Percentiles rank a stretch among this genome's conserved stretches.
These are phyloP conservation scores for Mucor indicus DNA, from an alignment of 371 early-diverging fungal species.

Conservation along the genomic window DNA sequence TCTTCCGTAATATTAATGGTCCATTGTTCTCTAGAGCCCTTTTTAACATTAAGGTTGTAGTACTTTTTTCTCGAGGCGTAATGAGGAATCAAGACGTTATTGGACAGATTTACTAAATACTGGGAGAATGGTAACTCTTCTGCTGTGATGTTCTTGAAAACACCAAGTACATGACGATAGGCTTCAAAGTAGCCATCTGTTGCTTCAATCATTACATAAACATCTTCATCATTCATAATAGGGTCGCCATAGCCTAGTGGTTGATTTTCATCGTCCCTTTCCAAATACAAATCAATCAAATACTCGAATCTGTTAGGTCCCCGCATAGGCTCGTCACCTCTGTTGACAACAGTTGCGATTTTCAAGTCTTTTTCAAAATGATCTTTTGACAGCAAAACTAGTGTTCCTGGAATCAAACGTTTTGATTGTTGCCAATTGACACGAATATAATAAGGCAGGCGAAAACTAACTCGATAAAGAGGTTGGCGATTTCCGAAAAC, in stretches of 20 bases:
- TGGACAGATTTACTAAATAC: slow-evolving; percentile 20
- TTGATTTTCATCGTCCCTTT: slow-evolving; percentile 34
- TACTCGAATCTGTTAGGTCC: slow-evolving; percentile 46
- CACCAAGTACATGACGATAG: slow-evolving; percentile 42
- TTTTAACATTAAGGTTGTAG: slow-evolving; percentile 30
- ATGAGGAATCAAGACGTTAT: slow-evolving; percentile 18
- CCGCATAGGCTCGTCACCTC: slow-evolving; percentile 47
- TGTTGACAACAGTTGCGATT: slow-evolving; percentile 57
- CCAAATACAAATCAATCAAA: slow-evolving; percentile 51
- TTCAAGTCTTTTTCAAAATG: slow-evolving; percentile 51
- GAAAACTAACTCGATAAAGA: slow-evolving; percentile 53
- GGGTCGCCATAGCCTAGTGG: slow-evolving; percentile 49
- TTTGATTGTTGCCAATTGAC: slow-evolving; percentile 56
- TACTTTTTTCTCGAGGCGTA: slow-evolving; percentile 33
- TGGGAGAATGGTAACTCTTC: slow-evolving; percentile 13
- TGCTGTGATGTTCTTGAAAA: slow-evolving; percentile 11
- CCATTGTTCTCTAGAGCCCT: slow-evolving; percentile 7
- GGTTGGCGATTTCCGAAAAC: slow-evolving; percentile 50
- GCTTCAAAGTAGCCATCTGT: slow-evolving; percentile 55
- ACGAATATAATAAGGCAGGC: slow-evolving; percentile 42
- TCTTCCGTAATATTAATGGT: slow-evolving; percentile 25
- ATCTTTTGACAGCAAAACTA: slow-evolving; percentile 54
- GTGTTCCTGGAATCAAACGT: slow-evolving; percentile 54
- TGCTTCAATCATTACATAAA: slow-evolving; percentile 46
- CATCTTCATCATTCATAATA: slow-evolving; percentile 24